Conservation (phyloP, 2,329 filamentous ascomycete genomes). For the Cadophora sp. region DNA sequence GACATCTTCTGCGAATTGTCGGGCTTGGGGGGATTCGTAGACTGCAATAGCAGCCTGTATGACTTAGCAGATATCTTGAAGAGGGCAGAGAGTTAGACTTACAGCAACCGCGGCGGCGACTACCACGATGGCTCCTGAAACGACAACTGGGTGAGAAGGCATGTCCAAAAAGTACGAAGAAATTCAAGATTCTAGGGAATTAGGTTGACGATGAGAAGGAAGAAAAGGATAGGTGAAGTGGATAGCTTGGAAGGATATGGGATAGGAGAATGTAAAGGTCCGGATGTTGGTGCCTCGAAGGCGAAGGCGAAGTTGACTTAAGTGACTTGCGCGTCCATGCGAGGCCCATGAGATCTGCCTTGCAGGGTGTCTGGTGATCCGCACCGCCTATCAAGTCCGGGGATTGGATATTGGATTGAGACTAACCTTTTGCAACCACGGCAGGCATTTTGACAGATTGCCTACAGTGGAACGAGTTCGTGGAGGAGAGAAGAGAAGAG, state of each 20-base stretch:
- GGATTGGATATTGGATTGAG: conserved; percentile 16
- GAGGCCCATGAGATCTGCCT: conserved; percentile 16
- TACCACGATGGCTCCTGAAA: conserved; percentile 45
- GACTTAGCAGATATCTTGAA: conserved; percentile 22
- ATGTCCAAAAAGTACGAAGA: conserved; percentile 29
- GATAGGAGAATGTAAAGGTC: conserved; percentile 2
- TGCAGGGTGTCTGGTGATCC: conserved; percentile 25
- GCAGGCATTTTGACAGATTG: conserved; percentile 37
- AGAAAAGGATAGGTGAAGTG: conserved; percentile 10
- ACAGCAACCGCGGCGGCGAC: conserved; percentile 43
- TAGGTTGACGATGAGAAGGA: conserved; percentile 8
- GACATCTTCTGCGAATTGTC: conserved; percentile 65
- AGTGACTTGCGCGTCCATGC: conserved; percentile 19
- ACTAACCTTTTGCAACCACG: conserved; percentile 42
- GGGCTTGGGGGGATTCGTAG: conserved; percentile 69
- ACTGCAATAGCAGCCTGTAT: conserved; percentile 49
- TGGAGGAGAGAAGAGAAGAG: neutral
- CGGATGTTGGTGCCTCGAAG: conserved; percentile 24
- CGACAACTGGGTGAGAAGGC: conserved; percentile 42
- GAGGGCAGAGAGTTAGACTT: conserved; percentile 28
- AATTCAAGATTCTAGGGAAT: conserved; percentile 10
- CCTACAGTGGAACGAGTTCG: conserved; percentile 11
- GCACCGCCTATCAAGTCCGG: conserved; percentile 24
- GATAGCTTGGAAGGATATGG: conserved; percentile 1
- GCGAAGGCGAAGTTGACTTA: conserved; percentile 21